Conservation (phyloP, 495 filamentous ascomycete species). For the Penicillium pancosmium region DNA sequence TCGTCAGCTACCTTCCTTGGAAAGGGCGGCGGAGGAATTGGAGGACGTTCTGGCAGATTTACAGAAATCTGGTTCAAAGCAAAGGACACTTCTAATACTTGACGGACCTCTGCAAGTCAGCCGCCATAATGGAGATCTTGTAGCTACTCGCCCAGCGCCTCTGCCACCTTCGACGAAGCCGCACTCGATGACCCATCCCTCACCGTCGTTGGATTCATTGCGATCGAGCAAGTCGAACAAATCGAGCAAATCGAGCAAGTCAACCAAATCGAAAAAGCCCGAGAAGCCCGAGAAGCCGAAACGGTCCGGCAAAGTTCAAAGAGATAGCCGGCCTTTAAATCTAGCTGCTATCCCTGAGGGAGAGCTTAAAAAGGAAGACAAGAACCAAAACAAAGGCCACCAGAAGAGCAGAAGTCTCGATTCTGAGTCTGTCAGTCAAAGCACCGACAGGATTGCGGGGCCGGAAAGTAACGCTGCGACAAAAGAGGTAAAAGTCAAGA, state of each 20-base stretch:
- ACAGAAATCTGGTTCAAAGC: constrained; percentile 11
- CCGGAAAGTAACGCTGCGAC: background rate
- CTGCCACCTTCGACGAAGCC: constrained; percentile 33
- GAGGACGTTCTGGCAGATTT: constrained; percentile 35
- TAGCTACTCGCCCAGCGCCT: constrained; percentile 41
- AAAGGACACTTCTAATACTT: constrained; percentile 24
- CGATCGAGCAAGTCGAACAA: constrained; percentile 1
- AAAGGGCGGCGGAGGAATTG: constrained; percentile 38
- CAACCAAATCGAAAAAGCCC: constrained; percentile 11
- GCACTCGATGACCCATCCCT: constrained; percentile 18
- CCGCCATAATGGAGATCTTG: constrained; percentile 41
- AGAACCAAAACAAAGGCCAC: background rate
- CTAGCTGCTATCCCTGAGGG: background rate
- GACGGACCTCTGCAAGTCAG: constrained; percentile 41
- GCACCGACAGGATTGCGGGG: background rate
- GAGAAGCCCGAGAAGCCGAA: constrained; percentile 6
- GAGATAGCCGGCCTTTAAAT: background rate
- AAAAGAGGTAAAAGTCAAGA: background rate
- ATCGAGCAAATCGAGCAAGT: constrained; percentile 4
- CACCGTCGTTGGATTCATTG: constrained; percentile 1
- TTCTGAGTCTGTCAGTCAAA: background rate
- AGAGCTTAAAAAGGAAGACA: background rate
- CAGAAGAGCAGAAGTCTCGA: background rate
- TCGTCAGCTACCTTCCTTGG: constrained; percentile 29
- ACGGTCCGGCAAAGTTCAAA: background rate